These are phyloP conservation scores for Salix viminalis DNA, from an alignment of 345 rosid species.

Conservation along the genomic window DNA sequence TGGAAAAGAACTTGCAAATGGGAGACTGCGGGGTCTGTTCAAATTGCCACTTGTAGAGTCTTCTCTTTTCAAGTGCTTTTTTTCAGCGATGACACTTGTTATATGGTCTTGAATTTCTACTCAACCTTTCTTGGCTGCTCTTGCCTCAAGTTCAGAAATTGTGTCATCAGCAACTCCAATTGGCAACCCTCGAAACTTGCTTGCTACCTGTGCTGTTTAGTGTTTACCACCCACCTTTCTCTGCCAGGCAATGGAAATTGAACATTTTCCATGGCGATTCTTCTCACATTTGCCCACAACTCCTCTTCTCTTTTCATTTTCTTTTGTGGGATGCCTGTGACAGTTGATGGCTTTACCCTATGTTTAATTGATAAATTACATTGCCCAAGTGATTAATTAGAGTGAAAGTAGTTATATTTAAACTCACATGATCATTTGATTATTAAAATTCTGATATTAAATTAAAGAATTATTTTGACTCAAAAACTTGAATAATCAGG, in stretches of 20 bases:
- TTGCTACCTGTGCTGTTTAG: neutral
- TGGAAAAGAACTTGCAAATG: constrained; percentile 25
- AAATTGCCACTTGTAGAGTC: constrained; percentile 32
- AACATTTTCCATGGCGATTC: neutral
- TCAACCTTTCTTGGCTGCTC: constrained; percentile 73
- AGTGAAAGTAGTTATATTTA: too few relatives aligned
- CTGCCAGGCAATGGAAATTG: neutral
- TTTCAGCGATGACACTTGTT: constrained; percentile 86
- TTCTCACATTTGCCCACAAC: constrained; percentile 40
- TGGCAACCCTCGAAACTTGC: constrained; percentile 65
- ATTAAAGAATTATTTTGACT: too few relatives aligned
- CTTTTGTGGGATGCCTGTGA: constrained; percentile 90
- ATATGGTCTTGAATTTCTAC: constrained; percentile 74
- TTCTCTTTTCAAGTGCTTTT: constrained; percentile 73
- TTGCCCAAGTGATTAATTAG: too few relatives aligned
- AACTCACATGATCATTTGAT: too few relatives aligned
- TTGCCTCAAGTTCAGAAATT: constrained; percentile 82
- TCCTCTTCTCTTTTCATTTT: constrained; percentile 73
- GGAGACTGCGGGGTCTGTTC: constrained; percentile 81
- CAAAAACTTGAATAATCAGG: too few relatives aligned
- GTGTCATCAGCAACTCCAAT: constrained; percentile 88
- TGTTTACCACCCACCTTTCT: neutral
- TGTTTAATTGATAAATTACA: too few relatives aligned
- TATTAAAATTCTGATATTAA: too few relatives aligned
- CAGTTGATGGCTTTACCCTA: constrained; percentile 56